Evolutionary conservation across 2,329 filamentous ascomycete genomes (phyloP).

Genomic region (Claviceps monticola): DNA sequence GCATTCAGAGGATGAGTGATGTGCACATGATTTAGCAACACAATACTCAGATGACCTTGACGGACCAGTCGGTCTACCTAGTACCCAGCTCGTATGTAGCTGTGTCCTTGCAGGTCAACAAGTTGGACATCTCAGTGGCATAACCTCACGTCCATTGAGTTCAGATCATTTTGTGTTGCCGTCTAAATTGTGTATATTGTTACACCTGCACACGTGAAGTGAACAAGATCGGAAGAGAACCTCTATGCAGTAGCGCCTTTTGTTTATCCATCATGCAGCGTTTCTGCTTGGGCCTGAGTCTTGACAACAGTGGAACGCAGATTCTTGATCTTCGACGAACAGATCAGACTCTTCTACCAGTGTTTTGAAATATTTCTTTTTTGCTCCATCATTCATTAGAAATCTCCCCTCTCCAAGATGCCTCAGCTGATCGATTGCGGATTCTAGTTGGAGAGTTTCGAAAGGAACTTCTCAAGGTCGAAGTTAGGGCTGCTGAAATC

Average conservation of each 20-base stretch:
- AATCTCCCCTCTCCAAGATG: background rate
- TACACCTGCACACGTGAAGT: slow-evolving; percentile 37
- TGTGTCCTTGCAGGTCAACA: background rate
- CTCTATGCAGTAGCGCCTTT: slow-evolving; percentile 34
- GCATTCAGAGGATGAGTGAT: background rate
- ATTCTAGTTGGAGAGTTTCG: slow-evolving; percentile 42
- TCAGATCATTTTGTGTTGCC: slow-evolving; percentile 9
- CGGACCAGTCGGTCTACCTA: background rate
- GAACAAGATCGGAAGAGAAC: slow-evolving; percentile 31
- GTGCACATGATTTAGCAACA: background rate
- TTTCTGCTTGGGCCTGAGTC: slow-evolving; percentile 14
- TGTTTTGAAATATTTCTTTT: background rate
- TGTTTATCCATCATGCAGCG: slow-evolving; percentile 22
- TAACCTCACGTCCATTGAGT: background rate
- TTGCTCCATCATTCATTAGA: background rate
- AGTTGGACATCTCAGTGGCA: background rate
- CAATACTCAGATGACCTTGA: background rate
- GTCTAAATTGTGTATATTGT: slow-evolving; percentile 38
- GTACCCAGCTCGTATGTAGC: background rate
- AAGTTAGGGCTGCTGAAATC: slow-evolving; percentile 81
- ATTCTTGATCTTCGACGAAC: slow-evolving; percentile 2
- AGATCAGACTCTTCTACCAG: background rate
- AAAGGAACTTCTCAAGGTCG: slow-evolving; percentile 77
- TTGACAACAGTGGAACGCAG: slow-evolving; percentile 1
- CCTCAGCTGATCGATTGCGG: slow-evolving; percentile 22